Evolutionary conservation across 2,329 filamentous ascomycete genomes (phyloP).

Genomic region (Onygenales sp.): DNA sequence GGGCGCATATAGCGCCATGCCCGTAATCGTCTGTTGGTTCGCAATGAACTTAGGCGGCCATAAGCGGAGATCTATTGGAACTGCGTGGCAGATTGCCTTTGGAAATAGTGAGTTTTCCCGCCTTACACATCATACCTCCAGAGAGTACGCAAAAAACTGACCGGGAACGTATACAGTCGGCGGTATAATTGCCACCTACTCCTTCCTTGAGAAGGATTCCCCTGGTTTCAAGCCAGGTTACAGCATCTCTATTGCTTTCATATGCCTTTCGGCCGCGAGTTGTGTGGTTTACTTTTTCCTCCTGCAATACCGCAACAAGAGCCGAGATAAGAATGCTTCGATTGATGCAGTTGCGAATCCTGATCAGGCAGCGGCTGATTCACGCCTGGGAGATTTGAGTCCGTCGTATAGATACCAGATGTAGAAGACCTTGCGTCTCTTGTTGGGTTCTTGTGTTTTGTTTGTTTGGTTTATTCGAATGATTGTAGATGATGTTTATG

Average conservation of each 20-base stretch:
- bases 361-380: constrained; percentile 12
- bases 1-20: constrained; percentile 80
- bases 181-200: constrained; percentile 67
- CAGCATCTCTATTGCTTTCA: constrained; percentile 65
- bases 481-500: no score
- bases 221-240: constrained; percentile 65
- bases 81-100: constrained; percentile 69
- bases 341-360: constrained; percentile 10
- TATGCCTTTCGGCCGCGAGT: constrained; percentile 53
- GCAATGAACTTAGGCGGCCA: constrained; percentile 71
- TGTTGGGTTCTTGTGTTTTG: background rate
- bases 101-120: constrained; percentile 45
- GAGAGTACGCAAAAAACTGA: background rate
- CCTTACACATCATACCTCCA: constrained; percentile 3
- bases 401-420: constrained; percentile 31
- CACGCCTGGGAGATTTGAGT: constrained; percentile 31
- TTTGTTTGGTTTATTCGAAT: background rate
- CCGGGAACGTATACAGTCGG: constrained; percentile 42
- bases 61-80: constrained; percentile 59
- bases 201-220: constrained; percentile 57
- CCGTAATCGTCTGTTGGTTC: constrained; percentile 75
- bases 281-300: constrained; percentile 31
- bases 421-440: background rate
- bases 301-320: constrained; percentile 31
- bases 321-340: constrained; percentile 23